A percentile compares a stretch with the other conserved stretches of the same genome.
These are phyloP conservation scores for Xylona heveae DNA, from an alignment of 495 filamentous ascomycete genomes.

Conservation along the genomic window DNA sequence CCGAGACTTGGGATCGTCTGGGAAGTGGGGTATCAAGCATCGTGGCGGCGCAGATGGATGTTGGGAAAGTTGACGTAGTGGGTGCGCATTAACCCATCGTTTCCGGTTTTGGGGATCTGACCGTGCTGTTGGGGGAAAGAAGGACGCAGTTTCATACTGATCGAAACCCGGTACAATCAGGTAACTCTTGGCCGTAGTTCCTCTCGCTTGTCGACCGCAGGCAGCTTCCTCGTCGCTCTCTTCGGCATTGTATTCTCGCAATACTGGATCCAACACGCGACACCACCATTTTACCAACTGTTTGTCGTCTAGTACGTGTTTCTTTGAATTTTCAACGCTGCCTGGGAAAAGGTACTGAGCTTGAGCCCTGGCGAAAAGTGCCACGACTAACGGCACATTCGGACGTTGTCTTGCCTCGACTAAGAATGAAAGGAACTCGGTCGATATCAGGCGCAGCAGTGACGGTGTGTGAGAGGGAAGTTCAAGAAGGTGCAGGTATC, in stretches of 20 bases:
- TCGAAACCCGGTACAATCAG: slow-evolving; percentile 76
- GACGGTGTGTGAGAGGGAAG: slow-evolving; percentile 41
- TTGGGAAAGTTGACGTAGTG: slow-evolving; percentile 37
- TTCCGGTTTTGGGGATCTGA: slow-evolving; percentile 22
- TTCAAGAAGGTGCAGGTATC: slow-evolving; percentile 49
- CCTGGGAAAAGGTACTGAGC: slow-evolving; percentile 90
- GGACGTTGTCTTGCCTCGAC: slow-evolving; percentile 40
- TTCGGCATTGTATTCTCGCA: slow-evolving; percentile 25
- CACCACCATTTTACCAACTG: slow-evolving; percentile 93
- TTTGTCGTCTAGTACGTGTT: slow-evolving; percentile 86
- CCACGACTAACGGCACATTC: slow-evolving; percentile 57
- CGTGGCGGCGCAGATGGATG: slow-evolving; percentile 44
- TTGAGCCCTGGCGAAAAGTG: slow-evolving; percentile 81
- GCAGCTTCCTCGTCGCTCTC: slow-evolving; percentile 15
- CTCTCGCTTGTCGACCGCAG: neutral
- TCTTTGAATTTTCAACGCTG: slow-evolving; percentile 61
- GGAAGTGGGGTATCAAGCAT: slow-evolving; percentile 74
- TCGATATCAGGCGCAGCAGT: slow-evolving; percentile 45
- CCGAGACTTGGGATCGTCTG: slow-evolving; percentile 88
- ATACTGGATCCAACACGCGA: slow-evolving; percentile 54
- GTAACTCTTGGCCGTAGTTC: slow-evolving; percentile 38
- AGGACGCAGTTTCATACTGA: slow-evolving; percentile 40
- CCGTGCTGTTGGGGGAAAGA: slow-evolving; percentile 29
- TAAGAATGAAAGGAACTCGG: slow-evolving; percentile 57
- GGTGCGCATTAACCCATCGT: slow-evolving; percentile 33